These are phyloP conservation scores for Saitozyma sp. DNA, from an alignment of 768 basidiomycete species.

Conservation along the genomic window DNA sequence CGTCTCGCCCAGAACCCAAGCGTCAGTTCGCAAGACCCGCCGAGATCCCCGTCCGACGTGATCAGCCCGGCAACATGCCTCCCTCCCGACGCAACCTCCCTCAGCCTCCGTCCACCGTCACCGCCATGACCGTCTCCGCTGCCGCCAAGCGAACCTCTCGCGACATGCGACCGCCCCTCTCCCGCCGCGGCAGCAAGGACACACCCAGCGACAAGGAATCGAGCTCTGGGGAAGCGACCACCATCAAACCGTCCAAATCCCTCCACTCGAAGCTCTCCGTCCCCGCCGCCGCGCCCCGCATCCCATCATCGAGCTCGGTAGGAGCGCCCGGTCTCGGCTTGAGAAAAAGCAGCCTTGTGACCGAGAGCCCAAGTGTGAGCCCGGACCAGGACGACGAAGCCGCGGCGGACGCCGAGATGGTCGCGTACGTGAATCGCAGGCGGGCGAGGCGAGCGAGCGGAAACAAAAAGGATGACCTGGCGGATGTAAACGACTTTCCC, in stretches of 20 bases:
- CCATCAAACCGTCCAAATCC: conserved; percentile 41
- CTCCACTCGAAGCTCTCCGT: conserved; percentile 43
- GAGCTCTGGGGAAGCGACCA: conserved; percentile 13
- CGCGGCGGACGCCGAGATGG: conserved; percentile 94
- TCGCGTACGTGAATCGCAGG: conserved; percentile 85
- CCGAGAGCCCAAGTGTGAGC: conserved; percentile 26
- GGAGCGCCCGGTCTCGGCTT: conserved; percentile 31
- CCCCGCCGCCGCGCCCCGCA: conserved; percentile 19
- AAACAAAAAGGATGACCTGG: conserved; percentile 74
- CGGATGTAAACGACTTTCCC: conserved; percentile 86
- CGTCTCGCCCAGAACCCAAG: conserved; percentile 28
- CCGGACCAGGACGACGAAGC: conserved; percentile 48
- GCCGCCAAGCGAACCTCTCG: conserved; percentile 36
- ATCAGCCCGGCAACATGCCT: conserved; percentile 22
- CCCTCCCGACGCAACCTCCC: conserved; percentile 35
- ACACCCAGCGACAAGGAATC: conserved; percentile 19
- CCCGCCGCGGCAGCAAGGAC: conserved; percentile 21
- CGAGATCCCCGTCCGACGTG: conserved; percentile 11
- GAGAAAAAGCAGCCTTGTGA: conserved; percentile 21
- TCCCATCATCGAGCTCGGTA: conserved; percentile 42
- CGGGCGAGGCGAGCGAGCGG: conserved; percentile 80
- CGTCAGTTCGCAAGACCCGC: conserved; percentile 11
- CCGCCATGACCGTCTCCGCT: conserved; percentile 37
- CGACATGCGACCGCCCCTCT: conserved; percentile 23
- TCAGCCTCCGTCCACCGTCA: conserved; percentile 30